Conservation (phyloP, 2,329 filamentous ascomycete species). For the Epichloe sp. region DNA sequence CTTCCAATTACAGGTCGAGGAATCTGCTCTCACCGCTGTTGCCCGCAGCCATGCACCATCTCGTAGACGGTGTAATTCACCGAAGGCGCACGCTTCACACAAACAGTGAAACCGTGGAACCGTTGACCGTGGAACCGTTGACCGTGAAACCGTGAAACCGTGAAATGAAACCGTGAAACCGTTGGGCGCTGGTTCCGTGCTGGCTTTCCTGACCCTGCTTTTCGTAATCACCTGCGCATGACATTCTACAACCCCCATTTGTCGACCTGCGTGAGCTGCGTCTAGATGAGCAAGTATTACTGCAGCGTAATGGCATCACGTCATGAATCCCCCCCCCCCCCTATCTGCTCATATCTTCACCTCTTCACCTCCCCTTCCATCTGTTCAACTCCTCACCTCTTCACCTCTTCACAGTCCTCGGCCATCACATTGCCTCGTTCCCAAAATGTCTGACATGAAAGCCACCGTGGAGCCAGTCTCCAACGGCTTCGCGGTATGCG, state of each 20-base stretch:
- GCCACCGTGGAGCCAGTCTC: constrained; percentile 50
- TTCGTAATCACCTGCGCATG: too few species aligned
- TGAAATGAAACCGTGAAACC: too few species aligned
- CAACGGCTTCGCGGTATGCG: constrained; percentile 55
- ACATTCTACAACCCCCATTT: neutral
- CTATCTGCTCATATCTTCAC: neutral
- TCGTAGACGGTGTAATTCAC: too few species aligned
- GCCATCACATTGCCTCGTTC: constrained; percentile 9
- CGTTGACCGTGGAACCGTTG: too few species aligned
- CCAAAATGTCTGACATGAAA: constrained; percentile 53
- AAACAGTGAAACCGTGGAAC: too few species aligned
- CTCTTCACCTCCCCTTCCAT: neutral
- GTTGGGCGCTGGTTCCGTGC: too few species aligned
- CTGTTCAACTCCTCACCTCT: neutral
- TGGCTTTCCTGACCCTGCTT: too few species aligned
- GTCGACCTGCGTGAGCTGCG: neutral
- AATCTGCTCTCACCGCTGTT: neutral
- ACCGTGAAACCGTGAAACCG: too few species aligned
- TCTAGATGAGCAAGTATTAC: neutral
- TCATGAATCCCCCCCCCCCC: too few species aligned
- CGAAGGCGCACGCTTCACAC: too few species aligned
- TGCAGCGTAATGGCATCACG: neutral
- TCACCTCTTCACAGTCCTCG: neutral
- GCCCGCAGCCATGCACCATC: neutral
- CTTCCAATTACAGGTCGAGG: too few species aligned